Evolutionary conservation across 352 stramenopile species (phyloP), one percentile per base, ranked within the genome.

Genomic region (Achlya hypogyna): DNA sequence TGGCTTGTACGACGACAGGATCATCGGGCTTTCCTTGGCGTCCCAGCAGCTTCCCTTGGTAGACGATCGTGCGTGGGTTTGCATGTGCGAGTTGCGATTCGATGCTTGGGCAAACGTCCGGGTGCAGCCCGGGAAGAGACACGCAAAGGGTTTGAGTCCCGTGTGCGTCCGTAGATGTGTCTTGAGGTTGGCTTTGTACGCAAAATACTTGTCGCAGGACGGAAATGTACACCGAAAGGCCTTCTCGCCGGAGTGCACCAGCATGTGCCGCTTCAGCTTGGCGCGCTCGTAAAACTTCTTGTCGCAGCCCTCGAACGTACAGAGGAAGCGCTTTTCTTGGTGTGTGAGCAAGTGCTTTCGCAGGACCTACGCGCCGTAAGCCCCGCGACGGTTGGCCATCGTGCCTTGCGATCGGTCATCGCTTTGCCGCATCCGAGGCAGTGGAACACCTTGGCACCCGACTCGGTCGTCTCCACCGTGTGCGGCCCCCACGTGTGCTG

Each of bases 221-320:
- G 79, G 76, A 69, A 85, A 86, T 23, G 82, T 90, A 47, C 87
- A 96, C 16, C 81, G 77, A 54, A 94, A 96, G 51, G 84, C 81
- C 71, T 96, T 96, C 72, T 95, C 86, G 34, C 85, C 87, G 27
- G 84, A 93, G 70, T 96, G 87, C 0, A 94, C 86, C 51, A 85
- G 82, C 66, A 93, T 93, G 47, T 96, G 87, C 62, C 86, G 60
- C 60, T 68, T 68, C 4, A 68, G 43, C 60, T 68, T 68, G 47
- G 60, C 60, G 22, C 60, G 60, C 9, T 68, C 60, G 60, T 68
- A 70, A 27, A 70, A 65, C 23, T 64, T 63, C 25, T 63, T 70
- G 38, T 70, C 56, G 63, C 52, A 70, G 12, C 51, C 60, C 31
- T 68, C 63, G 52, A 70, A 70, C 22, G 52, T 53, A 28, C 63